Evolutionary conservation across 306 rosid genomes (phyloP).

Genomic region (Ammopiptanthus mongolicus): DNA sequence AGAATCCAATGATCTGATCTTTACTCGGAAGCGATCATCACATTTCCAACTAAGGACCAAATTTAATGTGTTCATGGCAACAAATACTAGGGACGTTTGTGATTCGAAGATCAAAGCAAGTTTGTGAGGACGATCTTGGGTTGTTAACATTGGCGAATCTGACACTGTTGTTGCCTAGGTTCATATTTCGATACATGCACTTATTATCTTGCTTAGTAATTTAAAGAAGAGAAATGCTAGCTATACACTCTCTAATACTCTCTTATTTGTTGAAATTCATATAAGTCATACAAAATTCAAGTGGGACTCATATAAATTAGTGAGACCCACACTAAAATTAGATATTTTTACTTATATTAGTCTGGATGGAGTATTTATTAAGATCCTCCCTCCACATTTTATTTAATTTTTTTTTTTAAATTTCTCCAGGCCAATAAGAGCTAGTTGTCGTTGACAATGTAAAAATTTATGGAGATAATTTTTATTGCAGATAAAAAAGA

Average conservation of each 20-base stretch:
- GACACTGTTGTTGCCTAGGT: constrained; percentile 42
- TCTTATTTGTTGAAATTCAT: too few species aligned
- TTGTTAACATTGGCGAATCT: constrained; percentile 36
- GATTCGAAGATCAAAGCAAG: constrained; percentile 45
- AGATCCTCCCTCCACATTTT: too few species aligned
- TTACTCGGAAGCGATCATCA: constrained; percentile 28
- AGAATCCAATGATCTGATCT: constrained; percentile 26
- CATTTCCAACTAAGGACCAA: constrained; percentile 24
- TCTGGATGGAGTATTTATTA: too few species aligned
- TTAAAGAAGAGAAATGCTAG: too few species aligned
- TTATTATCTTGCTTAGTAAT: too few species aligned
- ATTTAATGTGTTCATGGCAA: constrained; percentile 44
- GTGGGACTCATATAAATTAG: too few species aligned
- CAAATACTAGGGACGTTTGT: constrained; percentile 25
- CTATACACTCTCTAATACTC: too few species aligned
- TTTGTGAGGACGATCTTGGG: constrained; percentile 32
- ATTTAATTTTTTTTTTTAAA: neutral
- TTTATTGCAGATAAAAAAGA: constrained; percentile 33
- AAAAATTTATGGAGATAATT: neutral
- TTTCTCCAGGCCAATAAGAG: neutral
- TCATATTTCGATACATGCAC: neutral
- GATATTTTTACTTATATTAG: too few species aligned
- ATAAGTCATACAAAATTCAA: too few species aligned
- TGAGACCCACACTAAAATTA: too few species aligned
- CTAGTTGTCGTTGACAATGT: neutral